Evolutionary conservation across 2,329 filamentous ascomycete species (phyloP).

Genomic region (Leptodontidium sp.): DNA sequence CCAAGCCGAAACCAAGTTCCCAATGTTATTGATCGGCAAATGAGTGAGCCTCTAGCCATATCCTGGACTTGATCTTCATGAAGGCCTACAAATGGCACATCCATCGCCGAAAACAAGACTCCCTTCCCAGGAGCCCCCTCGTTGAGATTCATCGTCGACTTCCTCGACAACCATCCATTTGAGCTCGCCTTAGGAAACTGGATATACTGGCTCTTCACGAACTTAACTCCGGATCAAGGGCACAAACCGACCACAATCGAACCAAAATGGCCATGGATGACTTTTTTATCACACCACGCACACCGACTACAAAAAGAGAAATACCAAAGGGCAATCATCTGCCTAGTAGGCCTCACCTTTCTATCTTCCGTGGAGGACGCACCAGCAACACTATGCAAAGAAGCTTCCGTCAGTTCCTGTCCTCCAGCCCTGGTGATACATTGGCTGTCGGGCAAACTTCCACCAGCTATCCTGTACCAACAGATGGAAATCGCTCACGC

Average conservation of each 20-base stretch:
- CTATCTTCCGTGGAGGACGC: not conserved
- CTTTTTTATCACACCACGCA: not conserved
- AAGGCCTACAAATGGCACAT: not conserved
- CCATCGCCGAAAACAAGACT: not conserved
- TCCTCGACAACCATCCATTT: not conserved
- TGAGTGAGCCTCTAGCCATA: not conserved
- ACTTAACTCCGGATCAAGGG: not conserved
- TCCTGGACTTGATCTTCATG: not conserved
- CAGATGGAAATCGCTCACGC: not conserved
- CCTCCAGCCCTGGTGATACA: not conserved
- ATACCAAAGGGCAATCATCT: not conserved
- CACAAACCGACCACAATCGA: not conserved
- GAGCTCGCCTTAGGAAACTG: not conserved
- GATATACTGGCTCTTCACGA: not conserved
- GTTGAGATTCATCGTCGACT: not conserved
- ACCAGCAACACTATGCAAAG: not conserved
- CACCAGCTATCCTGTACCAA: not conserved
- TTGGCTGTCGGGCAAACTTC: not conserved
- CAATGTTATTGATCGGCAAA: constrained; percentile 3
- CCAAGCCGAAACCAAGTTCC: not conserved
- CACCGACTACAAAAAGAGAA: not conserved
- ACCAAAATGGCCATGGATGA: not conserved
- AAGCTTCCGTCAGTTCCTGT: not conserved
- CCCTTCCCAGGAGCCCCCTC: constrained; percentile 1
- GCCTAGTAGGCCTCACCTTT: constrained; percentile 1